Percentiles rank a stretch among this genome's conserved stretches.
Conservation (phyloP, 2,329 filamentous ascomycete species). For the Emmonsiellopsis sp. region DNA sequence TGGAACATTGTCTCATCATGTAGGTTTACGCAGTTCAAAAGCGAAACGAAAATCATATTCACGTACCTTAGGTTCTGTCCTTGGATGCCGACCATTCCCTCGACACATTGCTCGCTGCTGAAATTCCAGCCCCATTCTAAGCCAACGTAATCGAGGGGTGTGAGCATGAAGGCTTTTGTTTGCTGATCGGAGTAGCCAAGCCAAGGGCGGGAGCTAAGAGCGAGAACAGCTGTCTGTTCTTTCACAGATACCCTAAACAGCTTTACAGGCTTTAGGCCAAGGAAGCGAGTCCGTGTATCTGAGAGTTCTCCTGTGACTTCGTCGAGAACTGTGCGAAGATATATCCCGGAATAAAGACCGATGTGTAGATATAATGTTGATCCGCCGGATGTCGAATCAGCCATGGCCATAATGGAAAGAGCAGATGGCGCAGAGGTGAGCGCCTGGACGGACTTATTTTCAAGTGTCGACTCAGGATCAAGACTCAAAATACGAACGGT, state of each 20-base stretch:
- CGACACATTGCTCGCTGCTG: conserved; percentile 84
- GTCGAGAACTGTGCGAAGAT: conserved; percentile 87
- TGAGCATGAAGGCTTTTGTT: conserved; percentile 82
- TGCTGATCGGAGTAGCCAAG: conserved; percentile 85
- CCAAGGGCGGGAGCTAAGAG: conserved; percentile 90
- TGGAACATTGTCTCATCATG: conserved; percentile 54
- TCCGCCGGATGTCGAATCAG: conserved; percentile 81
- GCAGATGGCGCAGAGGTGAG: conserved; percentile 83
- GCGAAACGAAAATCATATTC: conserved; percentile 10
- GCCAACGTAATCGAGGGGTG: conserved; percentile 77
- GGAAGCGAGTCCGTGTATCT: conserved; percentile 87
- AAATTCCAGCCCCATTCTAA: conserved; percentile 96
- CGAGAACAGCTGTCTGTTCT: conserved; percentile 74
- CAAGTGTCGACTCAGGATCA: conserved; percentile 80
- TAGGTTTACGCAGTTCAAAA: conserved; percentile 10
- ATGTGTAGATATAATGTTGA: conserved; percentile 92
- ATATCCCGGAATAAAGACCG: conserved; percentile 88
- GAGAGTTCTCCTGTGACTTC: conserved; percentile 93
- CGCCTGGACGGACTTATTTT: conserved; percentile 90
- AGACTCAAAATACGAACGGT: conserved; percentile 89
- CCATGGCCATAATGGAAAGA: conserved; percentile 88
- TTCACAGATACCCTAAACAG: conserved; percentile 87
- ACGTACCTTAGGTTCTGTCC: conserved; percentile 76
- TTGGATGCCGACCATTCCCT: conserved; percentile 91
- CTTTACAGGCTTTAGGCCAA: conserved; percentile 82